These are phyloP conservation scores for Melocanna baccifera DNA, from an alignment of 176 grass and related monocot species.

Conservation along the genomic window DNA sequence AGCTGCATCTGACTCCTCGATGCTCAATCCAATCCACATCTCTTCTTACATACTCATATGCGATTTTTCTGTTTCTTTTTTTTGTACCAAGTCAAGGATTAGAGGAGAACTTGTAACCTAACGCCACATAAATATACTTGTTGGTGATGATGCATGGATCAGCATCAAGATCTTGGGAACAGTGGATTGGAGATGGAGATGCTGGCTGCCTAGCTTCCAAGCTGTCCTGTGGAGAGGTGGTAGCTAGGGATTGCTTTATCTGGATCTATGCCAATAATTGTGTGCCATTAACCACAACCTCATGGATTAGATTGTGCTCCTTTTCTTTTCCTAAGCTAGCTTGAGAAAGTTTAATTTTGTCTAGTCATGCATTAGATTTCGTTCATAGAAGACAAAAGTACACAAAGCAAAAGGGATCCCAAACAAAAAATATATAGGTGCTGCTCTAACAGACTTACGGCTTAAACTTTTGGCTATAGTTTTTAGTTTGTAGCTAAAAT, in stretches of 20 bases:
- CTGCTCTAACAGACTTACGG: too few species aligned
- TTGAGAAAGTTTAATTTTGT: conserved; percentile 17
- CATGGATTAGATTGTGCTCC: background rate
- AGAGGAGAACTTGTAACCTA: conserved; percentile 50
- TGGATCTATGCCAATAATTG: conserved; percentile 33
- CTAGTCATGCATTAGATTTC: background rate
- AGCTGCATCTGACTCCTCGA: conserved; percentile 10
- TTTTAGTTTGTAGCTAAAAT: too few species aligned
- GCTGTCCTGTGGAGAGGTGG: conserved; percentile 28
- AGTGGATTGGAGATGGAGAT: conserved; percentile 15
- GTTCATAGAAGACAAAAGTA: background rate
- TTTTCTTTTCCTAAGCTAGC: background rate
- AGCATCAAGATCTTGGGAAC: conserved; percentile 40
- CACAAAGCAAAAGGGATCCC: too few species aligned
- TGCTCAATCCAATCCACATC: conserved; percentile 23
- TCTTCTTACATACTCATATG: background rate
- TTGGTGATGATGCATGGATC: conserved; percentile 19
- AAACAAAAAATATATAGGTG: background rate
- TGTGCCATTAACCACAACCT: background rate
- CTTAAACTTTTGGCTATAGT: too few species aligned
- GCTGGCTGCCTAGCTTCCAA: conserved; percentile 1
- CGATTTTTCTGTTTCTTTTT: conserved; percentile 25
- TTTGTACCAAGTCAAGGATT: conserved; percentile 17
- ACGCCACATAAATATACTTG: background rate
- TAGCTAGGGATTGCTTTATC: conserved; percentile 4